Conservation (phyloP, 1,284 basidiomycete species). For the Somion occarium region DNA sequence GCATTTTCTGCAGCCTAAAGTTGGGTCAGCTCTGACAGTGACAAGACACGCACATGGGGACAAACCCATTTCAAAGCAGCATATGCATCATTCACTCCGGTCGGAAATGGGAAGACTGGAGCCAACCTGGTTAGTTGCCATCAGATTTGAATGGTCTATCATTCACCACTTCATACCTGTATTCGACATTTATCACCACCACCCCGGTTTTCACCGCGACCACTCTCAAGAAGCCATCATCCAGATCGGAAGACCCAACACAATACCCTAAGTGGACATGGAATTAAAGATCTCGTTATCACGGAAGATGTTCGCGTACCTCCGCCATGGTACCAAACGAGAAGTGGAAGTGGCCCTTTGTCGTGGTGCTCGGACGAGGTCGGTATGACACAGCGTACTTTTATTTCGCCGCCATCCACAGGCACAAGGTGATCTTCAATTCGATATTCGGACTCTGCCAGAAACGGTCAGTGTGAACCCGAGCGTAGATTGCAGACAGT, state of each 20-base stretch:
- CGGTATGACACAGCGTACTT: not conserved
- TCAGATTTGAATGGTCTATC: not conserved
- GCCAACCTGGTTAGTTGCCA: slow-evolving; percentile 8
- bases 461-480: not conserved
- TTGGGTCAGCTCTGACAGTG: not conserved
- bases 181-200: slow-evolving; percentile 3
- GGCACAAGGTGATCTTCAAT: slow-evolving; percentile 1
- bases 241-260: slow-evolving; percentile 6
- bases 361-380: not conserved
- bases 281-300: not conserved
- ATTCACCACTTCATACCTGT: not conserved
- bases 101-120: slow-evolving; percentile 18
- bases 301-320: not conserved
- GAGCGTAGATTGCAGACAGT: not conserved
- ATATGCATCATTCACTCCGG: slow-evolving; percentile 15
- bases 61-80: slow-evolving; percentile 20
- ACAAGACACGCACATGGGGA: not conserved
- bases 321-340: slow-evolving; percentile 8
- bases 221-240: slow-evolving; percentile 5
- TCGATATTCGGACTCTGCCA: slow-evolving; percentile 2
- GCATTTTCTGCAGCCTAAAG: slow-evolving; percentile 13
- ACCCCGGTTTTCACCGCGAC: not conserved
- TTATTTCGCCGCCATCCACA: slow-evolving; percentile 6
- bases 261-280: not conserved
- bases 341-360: not conserved